These are phyloP conservation scores for Pseudopyricularia javanii DNA, from an alignment of 2,329 filamentous ascomycete species.

Conservation along the genomic window DNA sequence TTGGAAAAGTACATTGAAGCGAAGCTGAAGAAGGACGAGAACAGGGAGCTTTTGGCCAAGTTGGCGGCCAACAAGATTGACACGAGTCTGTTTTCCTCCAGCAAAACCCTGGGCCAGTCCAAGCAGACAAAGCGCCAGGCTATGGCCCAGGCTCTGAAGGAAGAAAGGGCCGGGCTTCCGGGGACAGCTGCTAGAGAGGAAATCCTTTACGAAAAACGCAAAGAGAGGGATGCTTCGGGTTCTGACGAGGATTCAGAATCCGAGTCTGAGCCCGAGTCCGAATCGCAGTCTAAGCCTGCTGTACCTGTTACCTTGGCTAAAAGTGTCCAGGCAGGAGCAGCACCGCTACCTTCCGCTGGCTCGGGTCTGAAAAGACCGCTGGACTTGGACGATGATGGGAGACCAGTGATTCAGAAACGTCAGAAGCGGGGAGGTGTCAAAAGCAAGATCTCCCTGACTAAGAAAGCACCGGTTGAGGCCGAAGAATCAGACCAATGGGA, in stretches of 20 bases:
- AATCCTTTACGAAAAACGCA: neutral
- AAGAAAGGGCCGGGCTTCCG: slow-evolving; percentile 16
- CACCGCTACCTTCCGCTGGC: slow-evolving; percentile 32
- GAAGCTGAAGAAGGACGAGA: slow-evolving; percentile 92
- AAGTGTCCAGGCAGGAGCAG: neutral
- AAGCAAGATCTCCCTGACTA: slow-evolving; percentile 36
- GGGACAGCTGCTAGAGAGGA: neutral
- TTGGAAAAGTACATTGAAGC: slow-evolving; percentile 66
- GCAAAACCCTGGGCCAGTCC: slow-evolving; percentile 60
- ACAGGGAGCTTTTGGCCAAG: slow-evolving; percentile 69
- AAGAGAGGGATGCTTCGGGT: neutral
- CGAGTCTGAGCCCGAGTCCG: neutral
- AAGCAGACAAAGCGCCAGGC: slow-evolving; percentile 60
- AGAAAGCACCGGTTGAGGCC: slow-evolving; percentile 25
- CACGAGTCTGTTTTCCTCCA: slow-evolving; percentile 68
- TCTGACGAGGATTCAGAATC: neutral
- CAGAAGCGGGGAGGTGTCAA: slow-evolving; percentile 57
- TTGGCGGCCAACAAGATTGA: slow-evolving; percentile 70
- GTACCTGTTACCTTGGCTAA: neutral
- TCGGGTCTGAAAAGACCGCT: slow-evolving; percentile 80
- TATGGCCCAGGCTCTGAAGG: slow-evolving; percentile 45
- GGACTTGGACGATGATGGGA: slow-evolving; percentile 65
- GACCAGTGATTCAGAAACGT: slow-evolving; percentile 71
- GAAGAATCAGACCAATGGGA: slow-evolving; percentile 42
- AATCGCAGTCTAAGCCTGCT: neutral